Evolutionary conservation across 768 basidiomycete species (phyloP).

Genomic region (Coprinellus aureogranulatus): DNA sequence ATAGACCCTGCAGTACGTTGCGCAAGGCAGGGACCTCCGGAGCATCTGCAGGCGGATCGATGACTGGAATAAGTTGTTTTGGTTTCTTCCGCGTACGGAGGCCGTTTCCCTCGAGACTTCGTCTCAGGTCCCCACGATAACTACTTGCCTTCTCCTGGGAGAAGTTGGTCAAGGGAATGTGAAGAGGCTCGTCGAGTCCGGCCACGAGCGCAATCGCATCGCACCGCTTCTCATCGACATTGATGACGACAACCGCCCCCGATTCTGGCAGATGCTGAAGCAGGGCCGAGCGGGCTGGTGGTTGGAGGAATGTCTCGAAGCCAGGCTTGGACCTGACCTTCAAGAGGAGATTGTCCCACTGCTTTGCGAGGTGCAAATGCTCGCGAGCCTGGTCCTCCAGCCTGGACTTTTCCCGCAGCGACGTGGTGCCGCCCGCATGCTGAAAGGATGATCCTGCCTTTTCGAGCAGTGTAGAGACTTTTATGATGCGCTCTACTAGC

Average conservation of each 20-base stretch:
- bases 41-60: too few species aligned
- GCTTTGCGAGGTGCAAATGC: neutral
- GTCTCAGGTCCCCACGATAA: neutral
- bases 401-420: neutral
- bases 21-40: neutral
- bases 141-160: slow-evolving; percentile 1
- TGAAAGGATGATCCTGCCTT: slow-evolving; percentile 2
- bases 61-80: too few species aligned
- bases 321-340: slow-evolving; percentile 9
- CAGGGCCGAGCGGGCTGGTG: slow-evolving; percentile 1
- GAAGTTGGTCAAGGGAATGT: slow-evolving; percentile 11
- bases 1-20: neutral
- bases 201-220: slow-evolving; percentile 14
- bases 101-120: too few species aligned
- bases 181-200: slow-evolving; percentile 4
- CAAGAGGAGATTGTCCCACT: neutral
- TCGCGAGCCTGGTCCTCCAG: neutral
- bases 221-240: slow-evolving; percentile 1
- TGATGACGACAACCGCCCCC: slow-evolving; percentile 20
- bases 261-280: slow-evolving; percentile 13
- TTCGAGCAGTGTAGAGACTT: slow-evolving; percentile 13
- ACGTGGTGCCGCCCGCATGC: neutral
- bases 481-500: slow-evolving; percentile 12
- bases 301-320: slow-evolving; percentile 20
- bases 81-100: neutral